Percentiles rank a stretch among this genome's conserved stretches.
Evolutionary conservation across 257 asterid species (phyloP).

Genomic region (Dorcoceras hygrometricum): DNA sequence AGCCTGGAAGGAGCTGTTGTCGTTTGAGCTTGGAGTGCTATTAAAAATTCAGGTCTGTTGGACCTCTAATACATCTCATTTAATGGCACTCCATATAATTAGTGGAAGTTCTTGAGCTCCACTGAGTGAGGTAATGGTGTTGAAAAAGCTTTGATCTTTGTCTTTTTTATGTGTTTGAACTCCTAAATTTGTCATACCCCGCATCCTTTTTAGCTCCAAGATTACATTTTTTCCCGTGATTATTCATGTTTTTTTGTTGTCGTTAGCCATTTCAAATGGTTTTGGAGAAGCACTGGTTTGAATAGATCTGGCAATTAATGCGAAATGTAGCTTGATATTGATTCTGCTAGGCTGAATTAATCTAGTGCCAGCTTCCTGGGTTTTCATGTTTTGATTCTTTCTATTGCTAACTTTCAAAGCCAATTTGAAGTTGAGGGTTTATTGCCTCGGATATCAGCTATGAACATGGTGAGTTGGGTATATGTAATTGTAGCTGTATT

Average conservation of each 20-base stretch:
- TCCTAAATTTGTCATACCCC: conserved; percentile 19
- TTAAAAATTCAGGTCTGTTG: conserved; percentile 22
- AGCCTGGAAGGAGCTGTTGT: conserved; percentile 72
- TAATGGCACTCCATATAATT: conserved; percentile 12
- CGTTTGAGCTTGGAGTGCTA: conserved; percentile 34
- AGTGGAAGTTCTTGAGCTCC: conserved; percentile 23
- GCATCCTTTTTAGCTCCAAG: neutral
- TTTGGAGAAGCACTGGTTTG: conserved; percentile 16
- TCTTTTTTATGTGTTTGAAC: conserved; percentile 13
- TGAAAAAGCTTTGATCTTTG: conserved; percentile 26
- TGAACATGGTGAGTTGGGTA: conserved; percentile 39
- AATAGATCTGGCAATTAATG: conserved; percentile 33
- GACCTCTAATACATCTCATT: conserved; percentile 31
- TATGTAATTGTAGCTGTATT: conserved; percentile 36
- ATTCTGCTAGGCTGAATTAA: conserved; percentile 17
- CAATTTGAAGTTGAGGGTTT: conserved; percentile 13
- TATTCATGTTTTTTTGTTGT: conserved; percentile 6
- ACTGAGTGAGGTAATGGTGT: conserved; percentile 32
- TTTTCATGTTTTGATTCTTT: conserved; percentile 3
- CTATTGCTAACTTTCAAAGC: conserved; percentile 3
- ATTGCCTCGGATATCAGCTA: conserved; percentile 16
- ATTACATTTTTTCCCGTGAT: neutral
- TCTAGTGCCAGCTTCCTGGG: conserved; percentile 12
- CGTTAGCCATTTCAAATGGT: conserved; percentile 15
- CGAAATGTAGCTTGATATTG: conserved; percentile 21